Conservation (phyloP, 192 early-diverging fungal genomes). For the Coemansia sp. region DNA sequence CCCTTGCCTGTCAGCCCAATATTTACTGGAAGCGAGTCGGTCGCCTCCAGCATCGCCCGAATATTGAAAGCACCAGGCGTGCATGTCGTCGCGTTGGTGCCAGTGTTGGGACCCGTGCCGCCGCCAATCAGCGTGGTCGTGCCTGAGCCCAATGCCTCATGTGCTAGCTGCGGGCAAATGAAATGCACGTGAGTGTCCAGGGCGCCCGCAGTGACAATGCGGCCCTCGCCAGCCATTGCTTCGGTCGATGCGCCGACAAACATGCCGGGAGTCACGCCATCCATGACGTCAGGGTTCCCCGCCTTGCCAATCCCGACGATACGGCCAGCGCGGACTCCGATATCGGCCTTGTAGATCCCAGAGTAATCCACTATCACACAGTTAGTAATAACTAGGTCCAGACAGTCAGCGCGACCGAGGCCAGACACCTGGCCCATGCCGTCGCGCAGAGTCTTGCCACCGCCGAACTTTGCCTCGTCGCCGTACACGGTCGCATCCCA, state of each 20-base stretch:
- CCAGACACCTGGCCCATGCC: constrained; percentile 92
- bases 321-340: constrained; percentile 85
- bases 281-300: constrained; percentile 98
- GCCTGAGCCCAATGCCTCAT: constrained; percentile 81
- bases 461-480: constrained; percentile 97
- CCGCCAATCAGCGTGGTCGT: constrained; percentile 88
- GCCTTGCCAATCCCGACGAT: constrained; percentile 97
- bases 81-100: constrained; percentile 96
- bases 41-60: constrained; percentile 87
- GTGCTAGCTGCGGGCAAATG: constrained; percentile 89
- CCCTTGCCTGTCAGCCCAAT: constrained; percentile 97
- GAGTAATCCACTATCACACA: constrained; percentile 90
- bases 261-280: constrained; percentile 88
- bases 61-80: constrained; percentile 85
- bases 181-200: constrained; percentile 96
- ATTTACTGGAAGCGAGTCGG: constrained; percentile 89
- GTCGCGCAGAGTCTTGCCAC: constrained; percentile 91
- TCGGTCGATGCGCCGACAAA: constrained; percentile 88
- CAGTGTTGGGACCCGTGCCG: constrained; percentile 95
- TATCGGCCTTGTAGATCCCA: constrained; percentile 98
- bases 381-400: constrained; percentile 97
- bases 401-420: constrained; percentile 66
- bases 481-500: constrained; percentile 90
- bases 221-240: constrained; percentile 88
- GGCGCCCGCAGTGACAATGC: constrained; percentile 92